These are phyloP conservation scores for Lineolata rhizophorae DNA, from an alignment of 495 filamentous ascomycete genomes.

Conservation along the genomic window DNA sequence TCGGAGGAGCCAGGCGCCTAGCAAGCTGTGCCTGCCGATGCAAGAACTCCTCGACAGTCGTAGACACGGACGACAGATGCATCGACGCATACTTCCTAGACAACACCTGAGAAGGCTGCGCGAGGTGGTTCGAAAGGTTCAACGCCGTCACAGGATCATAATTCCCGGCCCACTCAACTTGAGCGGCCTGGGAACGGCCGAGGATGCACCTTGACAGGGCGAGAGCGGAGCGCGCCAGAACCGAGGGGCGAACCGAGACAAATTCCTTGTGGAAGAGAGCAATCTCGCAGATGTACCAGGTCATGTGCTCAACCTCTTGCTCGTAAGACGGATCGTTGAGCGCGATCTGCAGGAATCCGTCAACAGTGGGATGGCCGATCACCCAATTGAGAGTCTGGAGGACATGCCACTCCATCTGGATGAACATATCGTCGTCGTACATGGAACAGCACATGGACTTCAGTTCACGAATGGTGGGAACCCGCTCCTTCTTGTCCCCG, in stretches of 20 bases:
- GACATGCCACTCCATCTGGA: conserved; percentile 99
- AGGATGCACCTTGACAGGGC: conserved; percentile 76
- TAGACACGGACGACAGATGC: conserved; percentile 62
- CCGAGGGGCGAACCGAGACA: conserved; percentile 68
- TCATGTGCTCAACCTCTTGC: conserved; percentile 81
- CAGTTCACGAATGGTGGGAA: conserved; percentile 84
- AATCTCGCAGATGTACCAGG: conserved; percentile 82
- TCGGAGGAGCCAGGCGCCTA: conserved; percentile 37
- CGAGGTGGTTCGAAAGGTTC: conserved; percentile 63
- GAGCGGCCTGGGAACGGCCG: conserved; percentile 48
- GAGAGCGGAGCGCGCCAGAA: conserved; percentile 72
- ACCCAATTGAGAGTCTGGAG: conserved; percentile 93
- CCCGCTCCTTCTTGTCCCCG: conserved; percentile 91
- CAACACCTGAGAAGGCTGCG: conserved; percentile 68
- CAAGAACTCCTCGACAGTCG: conserved; percentile 68
- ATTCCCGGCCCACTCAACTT: conserved; percentile 56
- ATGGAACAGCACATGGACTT: conserved; percentile 98
- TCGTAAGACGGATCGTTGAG: conserved; percentile 40
- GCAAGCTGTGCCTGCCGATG: conserved; percentile 57
- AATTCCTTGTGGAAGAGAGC: conserved; percentile 92
- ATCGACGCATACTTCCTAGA: conserved; percentile 70
- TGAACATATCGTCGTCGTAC: conserved; percentile 99
- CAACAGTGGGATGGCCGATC: conserved; percentile 86
- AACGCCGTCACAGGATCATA: conserved; percentile 66
- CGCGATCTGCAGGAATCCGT: conserved; percentile 69